A percentile compares a stretch with the other conserved stretches of the same genome.
These are phyloP conservation scores for Trichoderma lentiforme DNA, from an alignment of 2,329 filamentous ascomycete genomes.

Conservation along the genomic window DNA sequence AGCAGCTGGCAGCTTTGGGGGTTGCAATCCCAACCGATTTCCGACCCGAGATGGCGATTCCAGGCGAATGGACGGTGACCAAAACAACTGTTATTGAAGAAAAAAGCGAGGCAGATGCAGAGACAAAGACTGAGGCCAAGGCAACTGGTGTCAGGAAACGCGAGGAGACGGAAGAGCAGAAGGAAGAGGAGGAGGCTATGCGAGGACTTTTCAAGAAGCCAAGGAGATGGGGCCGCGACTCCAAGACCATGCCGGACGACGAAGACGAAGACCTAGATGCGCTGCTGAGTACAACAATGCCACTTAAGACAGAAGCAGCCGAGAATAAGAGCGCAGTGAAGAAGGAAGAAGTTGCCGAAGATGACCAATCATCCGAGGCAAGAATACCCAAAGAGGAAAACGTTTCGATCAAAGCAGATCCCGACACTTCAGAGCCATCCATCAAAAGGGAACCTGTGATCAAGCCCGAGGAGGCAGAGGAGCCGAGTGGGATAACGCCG, in stretches of 20 bases:
- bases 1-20: conserved; percentile 84
- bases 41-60: conserved; percentile 77
- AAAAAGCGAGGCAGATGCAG: conserved; percentile 38
- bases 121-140: conserved; percentile 42
- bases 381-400: conserved; percentile 25
- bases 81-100: conserved; percentile 58
- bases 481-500: conserved; percentile 33
- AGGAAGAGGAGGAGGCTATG: conserved; percentile 58
- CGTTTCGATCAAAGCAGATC: conserved; percentile 42
- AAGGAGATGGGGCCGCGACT: conserved; percentile 52
- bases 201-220: conserved; percentile 59
- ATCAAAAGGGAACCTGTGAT: conserved; percentile 23
- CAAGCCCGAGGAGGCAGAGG: conserved; percentile 41
- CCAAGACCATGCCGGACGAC: conserved; percentile 45
- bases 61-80: conserved; percentile 80
- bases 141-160: conserved; percentile 62
- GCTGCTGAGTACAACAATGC: conserved; percentile 44
- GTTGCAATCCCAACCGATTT: conserved; percentile 78
- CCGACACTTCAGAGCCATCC: conserved; percentile 20
- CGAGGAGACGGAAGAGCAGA: conserved; percentile 56
- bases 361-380: conserved; percentile 22
- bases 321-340: conserved; percentile 28
- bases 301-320: conserved; percentile 22
- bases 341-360: conserved; percentile 25
- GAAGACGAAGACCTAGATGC: conserved; percentile 60